These are phyloP conservation scores for Aspergillaceae sp. DNA, from an alignment of 2,329 filamentous ascomycete genomes.

Conservation along the genomic window DNA sequence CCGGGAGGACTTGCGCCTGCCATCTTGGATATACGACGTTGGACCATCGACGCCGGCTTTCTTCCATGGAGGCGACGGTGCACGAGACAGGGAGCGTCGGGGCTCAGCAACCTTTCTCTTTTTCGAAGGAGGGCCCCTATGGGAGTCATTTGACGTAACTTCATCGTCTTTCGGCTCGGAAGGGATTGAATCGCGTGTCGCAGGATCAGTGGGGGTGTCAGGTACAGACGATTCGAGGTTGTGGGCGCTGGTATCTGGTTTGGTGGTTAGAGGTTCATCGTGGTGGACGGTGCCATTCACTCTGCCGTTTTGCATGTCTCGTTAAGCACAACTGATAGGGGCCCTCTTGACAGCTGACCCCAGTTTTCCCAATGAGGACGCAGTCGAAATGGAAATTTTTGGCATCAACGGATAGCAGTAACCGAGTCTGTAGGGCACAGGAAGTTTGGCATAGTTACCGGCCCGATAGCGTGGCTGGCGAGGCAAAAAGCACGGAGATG, in stretches of 20 bases:
- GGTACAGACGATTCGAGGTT: conserved; percentile 12
- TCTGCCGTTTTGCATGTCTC: conserved; percentile 42
- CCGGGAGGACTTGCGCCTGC: conserved; percentile 53
- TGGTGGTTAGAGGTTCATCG: conserved; percentile 30
- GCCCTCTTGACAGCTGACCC: conserved; percentile 34
- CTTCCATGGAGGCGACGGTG: conserved; percentile 83
- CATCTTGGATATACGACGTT: conserved; percentile 65
- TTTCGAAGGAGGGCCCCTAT: conserved; percentile 36
- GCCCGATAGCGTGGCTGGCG: conserved; percentile 31
- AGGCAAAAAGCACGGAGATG: conserved; percentile 23
- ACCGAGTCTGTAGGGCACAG: conserved; percentile 23
- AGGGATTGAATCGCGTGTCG: conserved; percentile 16
- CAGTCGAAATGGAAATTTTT: conserved; percentile 25
- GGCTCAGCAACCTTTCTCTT: conserved; percentile 36
- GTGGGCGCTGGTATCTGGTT: conserved; percentile 13
- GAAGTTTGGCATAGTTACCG: conserved; percentile 40
- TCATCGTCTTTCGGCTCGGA: conserved; percentile 23
- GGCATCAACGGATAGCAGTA: conserved; percentile 34
- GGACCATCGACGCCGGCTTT: conserved; percentile 75
- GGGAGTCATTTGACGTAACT: conserved; percentile 18
- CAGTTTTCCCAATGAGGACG: conserved; percentile 38
- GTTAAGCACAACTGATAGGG: conserved; percentile 33
- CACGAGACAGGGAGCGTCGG: conserved; percentile 32
- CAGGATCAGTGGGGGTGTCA: conserved; percentile 15
- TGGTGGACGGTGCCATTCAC: conserved; percentile 32